phyloP scores from a whole-genome alignment of 73 alveolate species.

The Loxodes magnus region DNA sequence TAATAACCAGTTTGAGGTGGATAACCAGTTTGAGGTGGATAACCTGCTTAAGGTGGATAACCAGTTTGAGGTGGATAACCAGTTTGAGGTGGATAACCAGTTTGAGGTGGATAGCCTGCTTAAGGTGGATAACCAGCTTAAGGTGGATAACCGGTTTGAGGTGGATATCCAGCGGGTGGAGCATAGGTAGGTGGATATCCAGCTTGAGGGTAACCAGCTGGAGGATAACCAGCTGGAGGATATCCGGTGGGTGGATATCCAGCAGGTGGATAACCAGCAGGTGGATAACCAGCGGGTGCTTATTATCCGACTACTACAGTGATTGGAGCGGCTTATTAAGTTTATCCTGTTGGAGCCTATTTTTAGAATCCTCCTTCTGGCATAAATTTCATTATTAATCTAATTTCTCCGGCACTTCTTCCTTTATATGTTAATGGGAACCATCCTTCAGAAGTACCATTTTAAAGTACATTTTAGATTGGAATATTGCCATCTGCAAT shows the following conservation, averaged over 20 bases:
- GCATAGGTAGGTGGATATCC: not conserved
- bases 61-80: constrained; percentile 4
- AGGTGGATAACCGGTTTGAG: constrained; percentile 6
- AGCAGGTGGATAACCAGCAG: not conserved
- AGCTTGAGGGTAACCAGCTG: constrained; percentile 2
- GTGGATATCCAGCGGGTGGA: constrained; percentile 1
- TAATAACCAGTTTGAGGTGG: constrained; percentile 11
- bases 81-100: constrained; percentile 10
- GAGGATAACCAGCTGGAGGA: not conserved
- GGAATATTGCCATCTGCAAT: constrained; percentile 13
- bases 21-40: constrained; percentile 14
- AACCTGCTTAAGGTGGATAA: constrained; percentile 7
- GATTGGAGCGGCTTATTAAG: not conserved
- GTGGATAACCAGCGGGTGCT: not conserved
- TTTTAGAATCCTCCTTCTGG: not conserved
- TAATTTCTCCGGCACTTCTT: not conserved
- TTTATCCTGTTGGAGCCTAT: not conserved
- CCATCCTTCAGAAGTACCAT: constrained; percentile 16
- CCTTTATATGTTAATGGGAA: not conserved
- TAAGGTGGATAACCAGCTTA: constrained; percentile 8
- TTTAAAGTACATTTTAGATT: not conserved
- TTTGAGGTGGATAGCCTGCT: constrained; percentile 1
- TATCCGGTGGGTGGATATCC: not conserved
- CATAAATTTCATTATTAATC: not conserved
- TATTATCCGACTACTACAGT: not conserved